phyloP scores from a whole-genome alignment of 768 basidiomycete genomes.

The Mycena amicta region DNA sequence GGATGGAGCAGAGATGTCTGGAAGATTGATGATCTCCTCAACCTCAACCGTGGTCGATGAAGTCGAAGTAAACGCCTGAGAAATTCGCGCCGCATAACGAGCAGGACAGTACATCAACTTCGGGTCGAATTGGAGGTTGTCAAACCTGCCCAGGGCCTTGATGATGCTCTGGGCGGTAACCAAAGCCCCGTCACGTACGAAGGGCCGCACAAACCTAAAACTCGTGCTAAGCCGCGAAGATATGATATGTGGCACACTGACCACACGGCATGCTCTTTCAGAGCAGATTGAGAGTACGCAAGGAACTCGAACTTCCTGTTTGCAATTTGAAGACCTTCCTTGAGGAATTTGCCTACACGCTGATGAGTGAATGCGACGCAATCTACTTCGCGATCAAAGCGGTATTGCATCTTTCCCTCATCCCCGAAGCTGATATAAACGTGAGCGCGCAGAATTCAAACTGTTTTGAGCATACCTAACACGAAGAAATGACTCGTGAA shows the following conservation, averaged over 20 bases:
- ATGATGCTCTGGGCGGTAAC: conserved; percentile 56
- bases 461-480: conserved; percentile 37
- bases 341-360: conserved; percentile 48
- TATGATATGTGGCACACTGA: too few relatives aligned
- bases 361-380: conserved; percentile 48
- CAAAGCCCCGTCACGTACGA: conserved; percentile 34
- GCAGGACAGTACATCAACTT: conserved; percentile 62
- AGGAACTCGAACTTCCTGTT: conserved; percentile 61
- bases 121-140: conserved; percentile 45
- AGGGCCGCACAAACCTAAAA: conserved; percentile 73
- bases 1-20: conserved; percentile 38
- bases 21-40: conserved; percentile 47
- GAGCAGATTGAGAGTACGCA: conserved; percentile 73
- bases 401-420: conserved; percentile 54
- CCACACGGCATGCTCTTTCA: conserved; percentile 70
- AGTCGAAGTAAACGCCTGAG: conserved; percentile 76
- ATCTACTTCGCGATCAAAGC: conserved; percentile 59
- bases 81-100: conserved; percentile 70
- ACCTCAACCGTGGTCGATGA: conserved; percentile 54
- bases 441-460: background rate
- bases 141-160: conserved; percentile 54
- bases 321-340: conserved; percentile 54
- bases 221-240: too few relatives aligned
- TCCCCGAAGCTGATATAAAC: conserved; percentile 49
- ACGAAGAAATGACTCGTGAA: conserved; percentile 60